A percentile compares a stretch with the other conserved stretches of the same genome.
Conservation (phyloP, 2,329 filamentous ascomycete species). For the Clarireedia sp. region DNA sequence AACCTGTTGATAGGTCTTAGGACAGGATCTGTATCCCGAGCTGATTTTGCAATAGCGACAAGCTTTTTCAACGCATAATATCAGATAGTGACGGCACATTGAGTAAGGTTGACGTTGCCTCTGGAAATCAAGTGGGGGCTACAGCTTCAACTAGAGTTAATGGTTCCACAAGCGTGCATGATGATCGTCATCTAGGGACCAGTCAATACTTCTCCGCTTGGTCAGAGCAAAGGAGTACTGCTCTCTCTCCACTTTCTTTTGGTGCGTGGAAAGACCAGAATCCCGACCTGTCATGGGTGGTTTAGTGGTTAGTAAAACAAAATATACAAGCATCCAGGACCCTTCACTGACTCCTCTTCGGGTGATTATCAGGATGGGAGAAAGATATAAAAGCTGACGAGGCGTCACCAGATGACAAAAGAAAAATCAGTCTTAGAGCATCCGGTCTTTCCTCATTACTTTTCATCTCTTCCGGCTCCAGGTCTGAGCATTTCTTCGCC, state of each 20-base stretch:
- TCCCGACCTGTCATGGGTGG: background rate
- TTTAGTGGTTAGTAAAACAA: background rate
- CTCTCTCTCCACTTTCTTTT: background rate
- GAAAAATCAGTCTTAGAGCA: slow-evolving; percentile 4
- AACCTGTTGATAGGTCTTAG: background rate
- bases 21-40: background rate
- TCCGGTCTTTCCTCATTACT: slow-evolving; percentile 1
- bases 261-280: background rate
- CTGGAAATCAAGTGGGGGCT: background rate
- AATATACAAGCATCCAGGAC: background rate
- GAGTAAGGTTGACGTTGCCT: background rate
- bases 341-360: background rate
- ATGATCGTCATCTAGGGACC: background rate
- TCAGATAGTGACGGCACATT: background rate
- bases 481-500: slow-evolving; percentile 2
- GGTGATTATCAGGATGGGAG: background rate
- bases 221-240: background rate
- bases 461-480: slow-evolving; percentile 3
- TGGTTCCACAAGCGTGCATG: background rate
- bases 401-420: background rate
- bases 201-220: background rate
- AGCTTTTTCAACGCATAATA: background rate
- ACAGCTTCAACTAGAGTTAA: background rate
- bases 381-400: background rate
- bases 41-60: background rate